Evolutionary conservation across 2,329 filamentous ascomycete species (phyloP).

Genomic region (Aspergillus pseudoviridinutans): DNA sequence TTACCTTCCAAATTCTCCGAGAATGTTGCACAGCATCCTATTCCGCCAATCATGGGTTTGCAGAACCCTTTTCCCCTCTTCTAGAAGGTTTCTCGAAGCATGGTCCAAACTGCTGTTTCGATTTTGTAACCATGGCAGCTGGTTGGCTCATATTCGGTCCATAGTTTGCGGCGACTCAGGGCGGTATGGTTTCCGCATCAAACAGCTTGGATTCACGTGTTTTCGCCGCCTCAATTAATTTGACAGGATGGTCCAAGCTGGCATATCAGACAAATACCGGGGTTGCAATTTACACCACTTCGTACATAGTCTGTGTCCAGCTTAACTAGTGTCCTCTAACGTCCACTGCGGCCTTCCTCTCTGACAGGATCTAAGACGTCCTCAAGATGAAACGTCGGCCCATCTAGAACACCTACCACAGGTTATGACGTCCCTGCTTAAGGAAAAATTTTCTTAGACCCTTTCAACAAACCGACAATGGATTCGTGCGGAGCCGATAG

Average conservation of each 20-base stretch:
- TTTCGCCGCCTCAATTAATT: neutral
- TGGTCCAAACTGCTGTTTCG: neutral
- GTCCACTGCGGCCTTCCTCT: too few species aligned
- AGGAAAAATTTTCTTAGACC: neutral
- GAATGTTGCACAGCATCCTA: neutral
- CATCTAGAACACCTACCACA: neutral
- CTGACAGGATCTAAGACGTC: too few species aligned
- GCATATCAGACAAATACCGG: neutral
- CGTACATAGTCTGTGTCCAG: too few species aligned
- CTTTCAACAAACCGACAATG: neutral
- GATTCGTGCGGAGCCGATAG: neutral
- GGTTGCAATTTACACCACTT: too few species aligned
- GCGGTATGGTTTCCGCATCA: neutral
- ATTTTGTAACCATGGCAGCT: neutral
- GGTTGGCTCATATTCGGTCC: neutral
- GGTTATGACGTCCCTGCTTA: neutral
- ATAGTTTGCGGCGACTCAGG: neutral
- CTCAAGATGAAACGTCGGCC: too few species aligned
- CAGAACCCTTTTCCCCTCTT: conserved; percentile 1
- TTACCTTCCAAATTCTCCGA: neutral
- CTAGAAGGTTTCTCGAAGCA: conserved; percentile 17
- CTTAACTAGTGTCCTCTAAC: neutral
- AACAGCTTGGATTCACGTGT: neutral
- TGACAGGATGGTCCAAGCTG: neutral
- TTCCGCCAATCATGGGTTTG: neutral